Conservation (phyloP, 2,329 filamentous ascomycete species). For the Periconia digitata region DNA sequence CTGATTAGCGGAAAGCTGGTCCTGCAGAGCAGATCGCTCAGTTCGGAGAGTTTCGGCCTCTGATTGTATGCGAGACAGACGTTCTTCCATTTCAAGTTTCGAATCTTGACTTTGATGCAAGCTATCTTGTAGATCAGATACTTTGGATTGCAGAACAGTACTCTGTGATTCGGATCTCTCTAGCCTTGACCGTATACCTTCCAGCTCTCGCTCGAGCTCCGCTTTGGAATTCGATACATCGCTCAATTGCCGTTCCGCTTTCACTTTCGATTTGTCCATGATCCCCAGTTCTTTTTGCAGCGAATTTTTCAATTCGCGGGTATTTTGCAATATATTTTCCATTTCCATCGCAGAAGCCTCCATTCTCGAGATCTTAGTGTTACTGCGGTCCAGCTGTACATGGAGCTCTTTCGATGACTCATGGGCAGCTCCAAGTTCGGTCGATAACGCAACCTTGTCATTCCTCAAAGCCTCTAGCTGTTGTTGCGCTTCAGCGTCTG, state of each 20-base stretch:
- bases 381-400: constrained; percentile 20
- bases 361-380: constrained; percentile 24
- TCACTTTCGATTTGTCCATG: constrained; percentile 14
- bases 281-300: constrained; percentile 23
- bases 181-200: constrained; percentile 20
- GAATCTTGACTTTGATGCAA: constrained; percentile 6
- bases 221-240: constrained; percentile 16
- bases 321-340: constrained; percentile 21
- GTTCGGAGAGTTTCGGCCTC: neutral
- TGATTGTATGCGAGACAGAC: neutral
- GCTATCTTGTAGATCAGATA: constrained; percentile 8
- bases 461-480: constrained; percentile 22
- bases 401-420: constrained; percentile 21
- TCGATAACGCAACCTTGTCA: constrained; percentile 21
- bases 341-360: constrained; percentile 22
- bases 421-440: constrained; percentile 20
- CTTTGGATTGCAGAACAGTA: constrained; percentile 11
- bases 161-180: constrained; percentile 11
- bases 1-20: constrained; percentile 2
- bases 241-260: constrained; percentile 13
- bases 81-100: constrained; percentile 2
- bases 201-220: constrained; percentile 25
- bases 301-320: constrained; percentile 18
- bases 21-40: constrained; percentile 4
- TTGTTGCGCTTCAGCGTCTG: constrained; percentile 16